Evolutionary conservation across 306 rosid genomes (phyloP).

Genomic region (Vigna reflexopilosa): DNA sequence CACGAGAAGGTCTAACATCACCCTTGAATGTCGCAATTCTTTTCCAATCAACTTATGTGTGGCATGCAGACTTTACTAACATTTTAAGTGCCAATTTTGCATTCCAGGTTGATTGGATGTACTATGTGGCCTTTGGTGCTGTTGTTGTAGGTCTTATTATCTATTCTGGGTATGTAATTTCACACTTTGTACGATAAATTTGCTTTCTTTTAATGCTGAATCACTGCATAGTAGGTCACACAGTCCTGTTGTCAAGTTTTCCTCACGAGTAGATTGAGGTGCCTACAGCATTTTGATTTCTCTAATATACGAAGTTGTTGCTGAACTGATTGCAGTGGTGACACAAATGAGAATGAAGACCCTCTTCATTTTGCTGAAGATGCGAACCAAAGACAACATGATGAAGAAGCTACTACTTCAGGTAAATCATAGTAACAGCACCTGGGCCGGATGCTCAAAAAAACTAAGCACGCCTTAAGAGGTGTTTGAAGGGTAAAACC

Average conservation of each 20-base stretch:
- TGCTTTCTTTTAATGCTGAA: not conserved
- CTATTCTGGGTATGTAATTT: slow-evolving; percentile 70
- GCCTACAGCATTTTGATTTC: not conserved
- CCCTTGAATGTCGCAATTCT: not conserved
- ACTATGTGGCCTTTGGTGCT: slow-evolving; percentile 72
- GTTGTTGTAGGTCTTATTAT: slow-evolving; percentile 72
- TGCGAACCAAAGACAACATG: slow-evolving; percentile 48
- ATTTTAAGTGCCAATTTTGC: slow-evolving; percentile 18
- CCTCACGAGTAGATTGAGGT: not conserved
- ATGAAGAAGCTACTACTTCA: slow-evolving; percentile 52
- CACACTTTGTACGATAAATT: not conserved
- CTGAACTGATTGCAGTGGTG: slow-evolving; percentile 56
- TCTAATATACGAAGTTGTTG: slow-evolving; percentile 14
- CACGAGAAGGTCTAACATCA: slow-evolving; percentile 63
- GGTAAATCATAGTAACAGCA: slow-evolving; percentile 44
- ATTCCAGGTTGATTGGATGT: slow-evolving; percentile 86
- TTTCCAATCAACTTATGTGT: not conserved
- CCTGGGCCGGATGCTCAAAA: slow-evolving; percentile 48
- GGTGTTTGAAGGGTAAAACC: slow-evolving; percentile 17
- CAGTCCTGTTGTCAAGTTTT: not conserved
- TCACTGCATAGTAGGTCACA: not conserved
- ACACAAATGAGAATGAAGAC: slow-evolving; percentile 53
- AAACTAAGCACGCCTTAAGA: slow-evolving; percentile 26
- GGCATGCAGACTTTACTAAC: slow-evolving; percentile 10
- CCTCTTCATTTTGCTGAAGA: slow-evolving; percentile 51